Base-by-base conservation (phyloP, 78 protist species). In the Polysphondylium violaceum region DNA sequence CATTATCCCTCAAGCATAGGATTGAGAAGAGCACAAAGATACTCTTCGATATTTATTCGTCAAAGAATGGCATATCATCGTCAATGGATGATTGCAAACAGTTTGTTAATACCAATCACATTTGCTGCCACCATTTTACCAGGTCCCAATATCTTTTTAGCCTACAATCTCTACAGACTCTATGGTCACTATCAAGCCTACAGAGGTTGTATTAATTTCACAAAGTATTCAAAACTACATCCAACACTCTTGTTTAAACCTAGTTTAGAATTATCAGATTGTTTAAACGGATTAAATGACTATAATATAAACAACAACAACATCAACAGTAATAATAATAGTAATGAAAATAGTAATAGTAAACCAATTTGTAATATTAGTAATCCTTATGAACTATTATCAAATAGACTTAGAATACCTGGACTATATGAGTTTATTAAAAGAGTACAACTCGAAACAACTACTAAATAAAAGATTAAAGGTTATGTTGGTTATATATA, bases 101-200 rank as follows among this genome's bases (percentile, higher is more conserved):
- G 44, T 35, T 19, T 58, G n/a, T 25, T 81, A 41, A 68, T 81
- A 21, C 89, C 89, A 40, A 12, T 81, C 33, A 68, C 89, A 21
- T 58, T 56, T 17, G 89, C 89, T 2, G 89, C 89, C 3, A 68
- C 89, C 7, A 81, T 81, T 40, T 14, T 81, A 29, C 89, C 89
- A 11, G 89, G 89, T 9, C 89, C 89, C 21, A 81, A 81, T 11
- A 73, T 81, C 16, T 81, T 81, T 27, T 53, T 81, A 17, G 89
- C 89, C 0, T 81, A 68, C 31, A 81, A 81, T 35, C 65, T 81
- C 35, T 81, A 81, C 40, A 16, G 89, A 25, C 67, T 81, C 7
- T 81, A 81, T 29, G 64, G 78, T 56, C 76, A 81, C 29, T 58
- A 44, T 5, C 74, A 51, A 60, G 89, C 89, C 11, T 58, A 55